Base-by-base conservation (phyloP, 176 grass and related monocot species). In the Avena atlantica region DNA sequence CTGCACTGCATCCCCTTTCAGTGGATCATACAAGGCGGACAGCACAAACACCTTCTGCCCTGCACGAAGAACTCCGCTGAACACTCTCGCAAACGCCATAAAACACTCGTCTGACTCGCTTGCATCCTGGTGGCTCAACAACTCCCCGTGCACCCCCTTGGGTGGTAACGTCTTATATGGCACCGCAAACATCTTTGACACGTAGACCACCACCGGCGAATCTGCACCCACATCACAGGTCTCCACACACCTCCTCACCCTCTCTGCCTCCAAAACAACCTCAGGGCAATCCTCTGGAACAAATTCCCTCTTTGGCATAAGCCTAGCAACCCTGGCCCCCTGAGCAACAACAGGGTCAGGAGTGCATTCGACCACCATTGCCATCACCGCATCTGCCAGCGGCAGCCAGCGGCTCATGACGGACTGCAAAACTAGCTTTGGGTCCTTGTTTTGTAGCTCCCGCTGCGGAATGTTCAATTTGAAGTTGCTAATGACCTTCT, bases 181-280 rank as follows among this genome's bases (percentile, higher is more conserved):
- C 74, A 95, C 88, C 0, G 93, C 90, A 95, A 95, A 95, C 96
- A 98, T 98, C 86, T 98, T 98, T 0, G 93, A 98, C 76, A 98
- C 91, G 62, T 94, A 98, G 47, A 94, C 96, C 31, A 98, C 88
- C 20, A 91, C 86, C 19, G 93, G 96, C 9, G 90, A 94, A 83
- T 89, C 83, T 74, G 19, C 2, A 36, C 76, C 86, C 70, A 70
- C 81, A 76, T 95, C 88, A 73, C 93, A 98, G 58, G 34, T 29
- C 76, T 94, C 90, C 6, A 98, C 89, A 80, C 90, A 94, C 56
- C 90, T 98, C 81, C 96, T 92, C 45, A 90, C 93, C 73, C 69
- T 86, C 78, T 98, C 90, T 31, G 88, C 87, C 80, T 98, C 96
- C 16, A 55, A 64, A 44, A 94, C 24, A 66, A 98, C 63, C 56